phyloP scores from a whole-genome alignment of 2,329 filamentous ascomycete species.

The Paracamarosporium sp. region DNA sequence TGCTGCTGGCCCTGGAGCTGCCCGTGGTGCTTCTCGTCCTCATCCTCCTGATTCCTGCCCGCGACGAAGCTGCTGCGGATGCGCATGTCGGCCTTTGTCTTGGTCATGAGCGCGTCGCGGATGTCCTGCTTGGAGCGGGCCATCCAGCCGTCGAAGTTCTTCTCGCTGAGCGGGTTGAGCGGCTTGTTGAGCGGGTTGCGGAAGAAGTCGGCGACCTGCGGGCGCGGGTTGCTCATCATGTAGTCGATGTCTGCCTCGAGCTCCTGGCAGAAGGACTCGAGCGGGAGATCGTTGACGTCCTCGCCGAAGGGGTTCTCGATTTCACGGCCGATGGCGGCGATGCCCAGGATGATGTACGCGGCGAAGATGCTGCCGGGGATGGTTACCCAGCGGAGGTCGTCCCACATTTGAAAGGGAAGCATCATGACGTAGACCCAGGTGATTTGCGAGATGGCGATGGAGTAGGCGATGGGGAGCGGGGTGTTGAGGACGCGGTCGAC shows the following conservation, averaged over 20 bases:
- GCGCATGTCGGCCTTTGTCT: conserved; percentile 46
- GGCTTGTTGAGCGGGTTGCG: conserved; percentile 57
- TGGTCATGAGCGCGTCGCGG: conserved; percentile 51
- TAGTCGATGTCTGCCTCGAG: conserved; percentile 77
- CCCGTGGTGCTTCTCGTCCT: conserved; percentile 31
- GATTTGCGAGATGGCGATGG: conserved; percentile 84
- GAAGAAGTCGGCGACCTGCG: conserved; percentile 61
- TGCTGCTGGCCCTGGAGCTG: conserved; percentile 19
- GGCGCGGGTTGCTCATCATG: conserved; percentile 66
- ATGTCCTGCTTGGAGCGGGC: conserved; percentile 48
- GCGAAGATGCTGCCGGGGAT: conserved; percentile 77
- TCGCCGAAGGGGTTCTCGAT: conserved; percentile 86
- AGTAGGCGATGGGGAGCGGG: conserved; percentile 81
- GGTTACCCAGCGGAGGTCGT: conserved; percentile 71
- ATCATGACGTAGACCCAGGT: conserved; percentile 84
- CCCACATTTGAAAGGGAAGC: conserved; percentile 80
- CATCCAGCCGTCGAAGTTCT: conserved; percentile 49
- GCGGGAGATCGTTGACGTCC: conserved; percentile 75
- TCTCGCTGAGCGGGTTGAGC: conserved; percentile 62
- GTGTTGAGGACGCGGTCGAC: conserved; percentile 83
- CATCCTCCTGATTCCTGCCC: conserved; percentile 26
- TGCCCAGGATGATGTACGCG: conserved; percentile 83
- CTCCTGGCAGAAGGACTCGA: conserved; percentile 76
- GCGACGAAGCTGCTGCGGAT: conserved; percentile 38
- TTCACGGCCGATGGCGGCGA: conserved; percentile 78